Base-by-base conservation (phyloP, 2,329 filamentous ascomycete species). In the Helotiales sp. region DNA sequence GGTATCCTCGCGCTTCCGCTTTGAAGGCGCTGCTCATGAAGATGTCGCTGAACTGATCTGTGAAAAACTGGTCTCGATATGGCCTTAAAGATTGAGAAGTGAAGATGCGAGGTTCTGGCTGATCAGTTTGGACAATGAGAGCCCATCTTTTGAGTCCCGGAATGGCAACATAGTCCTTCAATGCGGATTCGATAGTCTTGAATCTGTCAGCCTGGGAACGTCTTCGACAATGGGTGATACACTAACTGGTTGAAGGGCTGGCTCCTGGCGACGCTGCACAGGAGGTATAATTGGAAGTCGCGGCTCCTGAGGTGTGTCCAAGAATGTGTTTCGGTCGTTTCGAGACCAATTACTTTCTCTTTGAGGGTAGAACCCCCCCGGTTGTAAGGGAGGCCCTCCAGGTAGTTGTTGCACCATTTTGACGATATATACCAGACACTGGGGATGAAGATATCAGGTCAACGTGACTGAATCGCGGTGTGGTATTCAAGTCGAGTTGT, bases 401-500 rank as follows among this genome's bases (percentile, higher is more conserved):
- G 67, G 32, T 28, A 45, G 13, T 54, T 54, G 61, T 58, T 71
- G 72, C 22, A 75, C 74, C 74, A 76, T 76, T 24, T 22, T 73
- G 69, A 67, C 37, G 37, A 69, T 70, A 67, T 64, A 45, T 67
- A 54, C 49, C 52, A 47, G 47, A 57, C 22, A 50, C 52, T 50
- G 15, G 59, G 37, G 26, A 49, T 59, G 45, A 45, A 6, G 47
- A 61, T 28, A 30, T 43, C 47, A 65, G 63, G 59, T 58, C 20
- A 28, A 40, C 28, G 61, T 64, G 66, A 63, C 40, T 63, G 60
- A 64, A 58, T 61, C 47, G 63, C 66, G 64, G 72, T 73, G 68
- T 64, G 68, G 61, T 71, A 69, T 73, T 69, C 64, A 71, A 76
- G 71, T 69, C 74, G 75, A 77, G 75, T 72, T 76, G 70, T 77